Evolutionary conservation across 768 basidiomycete species (phyloP), one percentile per base, ranked within the genome.

Genomic region (Guyanaporus albipodus): DNA sequence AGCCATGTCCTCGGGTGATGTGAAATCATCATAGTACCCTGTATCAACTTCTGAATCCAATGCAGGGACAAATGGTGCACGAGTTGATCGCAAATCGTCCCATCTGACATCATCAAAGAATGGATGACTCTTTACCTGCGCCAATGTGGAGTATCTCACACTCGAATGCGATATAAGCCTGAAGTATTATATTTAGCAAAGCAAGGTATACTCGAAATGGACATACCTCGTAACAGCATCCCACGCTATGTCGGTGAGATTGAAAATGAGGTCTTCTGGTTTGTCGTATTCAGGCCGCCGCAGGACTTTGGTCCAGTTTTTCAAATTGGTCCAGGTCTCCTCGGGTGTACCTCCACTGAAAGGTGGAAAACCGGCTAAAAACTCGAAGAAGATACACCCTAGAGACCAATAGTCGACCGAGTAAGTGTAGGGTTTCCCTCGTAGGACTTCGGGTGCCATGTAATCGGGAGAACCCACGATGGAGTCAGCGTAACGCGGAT

Each of bases 351-450:
- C 81, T 15, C 96, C 96, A 38, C 91, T 96, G 72, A 99, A 99
- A 2, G 96, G 96, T 11, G 96, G 96, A 70, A 96, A 99, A 22
- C 96, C 95, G 1, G 91, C 88, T 14, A 95, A 73, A 66, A 95
- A 94, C 71, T 99, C 96, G 70, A 97, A 99, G 21, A 99, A 72
- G 57, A 99, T 98, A 67, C 96, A 98, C 6, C 96, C 96, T 8
- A 99, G 78, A 1, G 92, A 95, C 96, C 96, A 98, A 58, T 88
- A 98, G 69, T 99, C 96, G 38, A 98, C 96, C 0, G 91, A 90
- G 67, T 87, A 97, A 1, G 87, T 86, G 68, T 99, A 99, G 0
- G 92, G 88, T 67, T 93, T 92, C 28, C 89, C 95, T 23, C 94
- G 82, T 21, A 97, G 78, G 18, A 97, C 93, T 62, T 92, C 90